Evolutionary conservation across 2,329 filamentous ascomycete species (phyloP).

Genomic region (Penicillium expansum): DNA sequence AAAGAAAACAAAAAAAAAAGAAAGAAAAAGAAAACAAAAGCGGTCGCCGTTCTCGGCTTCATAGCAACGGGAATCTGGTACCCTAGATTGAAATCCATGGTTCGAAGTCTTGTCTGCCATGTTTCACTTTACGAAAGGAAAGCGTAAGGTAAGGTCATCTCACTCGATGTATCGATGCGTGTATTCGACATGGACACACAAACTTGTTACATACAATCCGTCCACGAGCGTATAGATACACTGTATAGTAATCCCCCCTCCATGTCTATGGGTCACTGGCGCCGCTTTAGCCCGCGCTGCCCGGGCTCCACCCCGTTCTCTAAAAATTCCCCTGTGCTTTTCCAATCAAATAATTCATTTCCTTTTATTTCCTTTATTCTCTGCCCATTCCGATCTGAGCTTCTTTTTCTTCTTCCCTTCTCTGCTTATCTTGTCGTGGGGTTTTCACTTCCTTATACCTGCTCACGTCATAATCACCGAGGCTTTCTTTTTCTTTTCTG

Average conservation of each 20-base stretch:
- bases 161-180: not conserved
- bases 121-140: conserved; percentile 1
- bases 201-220: not conserved
- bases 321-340: conserved; percentile 15
- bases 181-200: not conserved
- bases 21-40: not conserved
- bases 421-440: conserved; percentile 10
- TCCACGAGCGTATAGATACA: not conserved
- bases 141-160: conserved; percentile 2
- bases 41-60: conserved; percentile 12
- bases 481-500: conserved; percentile 22
- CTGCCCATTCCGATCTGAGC: conserved; percentile 3
- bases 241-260: conserved; percentile 28
- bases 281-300: conserved; percentile 26
- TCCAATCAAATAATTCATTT: conserved; percentile 23
- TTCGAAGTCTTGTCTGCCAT: not conserved
- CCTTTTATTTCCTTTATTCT: conserved; percentile 9
- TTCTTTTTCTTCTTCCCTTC: conserved; percentile 14
- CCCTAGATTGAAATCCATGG: conserved; percentile 6
- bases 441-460: conserved; percentile 7
- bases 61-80: conserved; percentile 10
- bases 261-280: conserved; percentile 39
- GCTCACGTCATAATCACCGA: conserved; percentile 33
- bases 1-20: not conserved
- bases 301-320: conserved; percentile 23